Percentiles rank a stretch among this genome's conserved stretches.
phyloP scores from a whole-genome alignment of 2,329 filamentous ascomycete species.

The Monosporascus sp. region DNA sequence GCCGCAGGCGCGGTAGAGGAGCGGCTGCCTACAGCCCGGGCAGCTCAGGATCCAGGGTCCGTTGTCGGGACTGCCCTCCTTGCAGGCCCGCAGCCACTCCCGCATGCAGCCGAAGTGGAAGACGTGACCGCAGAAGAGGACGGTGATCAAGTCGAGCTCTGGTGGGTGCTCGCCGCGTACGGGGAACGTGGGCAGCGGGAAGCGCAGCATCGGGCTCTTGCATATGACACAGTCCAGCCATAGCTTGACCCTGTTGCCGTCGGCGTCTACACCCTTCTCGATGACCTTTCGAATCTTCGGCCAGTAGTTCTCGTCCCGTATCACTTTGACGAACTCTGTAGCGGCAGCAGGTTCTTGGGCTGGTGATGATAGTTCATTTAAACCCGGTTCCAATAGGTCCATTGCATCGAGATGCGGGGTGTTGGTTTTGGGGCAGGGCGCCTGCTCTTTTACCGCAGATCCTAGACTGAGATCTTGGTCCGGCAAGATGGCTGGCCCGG shows the following conservation, averaged over 20 bases:
- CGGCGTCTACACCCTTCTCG: background rate
- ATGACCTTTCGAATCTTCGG: background rate
- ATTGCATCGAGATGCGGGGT: background rate
- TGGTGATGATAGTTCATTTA: background rate
- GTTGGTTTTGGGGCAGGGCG: background rate
- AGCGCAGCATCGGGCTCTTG: background rate
- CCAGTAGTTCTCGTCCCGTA: background rate
- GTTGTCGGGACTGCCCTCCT: background rate
- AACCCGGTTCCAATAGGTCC: background rate
- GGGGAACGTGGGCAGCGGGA: background rate
- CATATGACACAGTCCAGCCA: background rate
- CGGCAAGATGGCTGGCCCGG: background rate
- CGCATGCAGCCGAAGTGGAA: background rate
- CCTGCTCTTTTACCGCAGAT: background rate
- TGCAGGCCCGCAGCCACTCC: background rate
- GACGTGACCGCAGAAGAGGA: background rate
- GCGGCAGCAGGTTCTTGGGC: background rate
- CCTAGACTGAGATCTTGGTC: background rate
- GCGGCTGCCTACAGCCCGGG: background rate
- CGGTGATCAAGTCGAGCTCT: background rate
- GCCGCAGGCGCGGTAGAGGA: background rate
- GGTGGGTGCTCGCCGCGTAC: background rate
- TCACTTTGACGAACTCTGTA: background rate
- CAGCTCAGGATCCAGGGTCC: background rate
- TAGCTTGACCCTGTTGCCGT: background rate